phyloP scores from a whole-genome alignment of 2,329 filamentous ascomycete species.

The Beauveria scarabaeidicola region DNA sequence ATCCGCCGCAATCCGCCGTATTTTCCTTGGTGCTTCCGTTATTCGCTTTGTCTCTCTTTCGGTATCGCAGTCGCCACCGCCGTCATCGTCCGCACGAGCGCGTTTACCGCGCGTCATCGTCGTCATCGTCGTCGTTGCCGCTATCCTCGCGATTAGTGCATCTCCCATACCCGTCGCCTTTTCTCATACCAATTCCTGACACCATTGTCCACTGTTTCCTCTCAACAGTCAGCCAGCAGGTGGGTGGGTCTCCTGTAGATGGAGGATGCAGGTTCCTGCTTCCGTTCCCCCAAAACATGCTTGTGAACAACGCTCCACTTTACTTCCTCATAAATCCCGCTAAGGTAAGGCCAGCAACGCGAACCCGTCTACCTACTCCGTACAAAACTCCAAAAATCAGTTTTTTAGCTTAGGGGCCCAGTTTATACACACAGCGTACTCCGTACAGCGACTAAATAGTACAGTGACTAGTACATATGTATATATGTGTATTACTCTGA shows the following conservation, averaged over 20 bases:
- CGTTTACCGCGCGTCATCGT: neutral
- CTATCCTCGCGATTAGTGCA: neutral
- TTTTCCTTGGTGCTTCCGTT: neutral
- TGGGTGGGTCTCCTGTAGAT: neutral
- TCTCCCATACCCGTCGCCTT: neutral
- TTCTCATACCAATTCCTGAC: neutral
- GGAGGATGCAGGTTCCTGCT: slow-evolving; percentile 9
- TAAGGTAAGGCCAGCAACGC: no score
- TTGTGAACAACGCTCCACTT: no score
- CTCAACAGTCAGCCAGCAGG: neutral
- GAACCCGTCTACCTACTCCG: no score
- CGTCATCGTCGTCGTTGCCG: neutral
- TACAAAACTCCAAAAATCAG: no score
- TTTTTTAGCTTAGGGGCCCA: no score
- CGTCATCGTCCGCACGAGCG: neutral
- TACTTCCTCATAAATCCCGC: no score
- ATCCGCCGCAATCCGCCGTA: neutral
- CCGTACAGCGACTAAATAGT: no score
- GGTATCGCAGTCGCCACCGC: neutral
- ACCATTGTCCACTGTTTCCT: neutral
- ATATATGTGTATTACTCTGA: no score
- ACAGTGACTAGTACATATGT: no score
- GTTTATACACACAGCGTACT: no score
- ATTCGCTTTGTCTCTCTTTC: neutral
- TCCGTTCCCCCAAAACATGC: no score